Percentiles rank a stretch among this genome's conserved stretches.
Evolutionary conservation across 371 early-diverging fungal genomes (phyloP).

Genomic region (Zancudomyces culisetae): DNA sequence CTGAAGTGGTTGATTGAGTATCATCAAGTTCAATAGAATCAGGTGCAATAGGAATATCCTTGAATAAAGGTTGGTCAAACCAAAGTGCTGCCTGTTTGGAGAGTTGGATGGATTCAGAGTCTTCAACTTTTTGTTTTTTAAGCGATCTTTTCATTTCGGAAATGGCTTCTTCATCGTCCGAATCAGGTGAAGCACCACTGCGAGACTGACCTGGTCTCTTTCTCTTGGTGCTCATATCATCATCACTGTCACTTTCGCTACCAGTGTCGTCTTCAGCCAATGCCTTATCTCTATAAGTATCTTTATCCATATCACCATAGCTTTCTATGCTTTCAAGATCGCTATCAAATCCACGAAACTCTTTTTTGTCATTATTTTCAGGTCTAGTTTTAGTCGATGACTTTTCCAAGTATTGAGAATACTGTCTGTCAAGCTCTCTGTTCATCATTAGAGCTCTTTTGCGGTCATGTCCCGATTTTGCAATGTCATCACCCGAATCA

Average conservation of each 20-base stretch:
- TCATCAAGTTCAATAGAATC: too few relatives aligned
- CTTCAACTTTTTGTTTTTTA: constrained; percentile 5
- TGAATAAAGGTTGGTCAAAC: constrained; percentile 84
- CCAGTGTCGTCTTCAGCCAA: constrained; percentile 5
- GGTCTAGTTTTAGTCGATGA: constrained; percentile 52
- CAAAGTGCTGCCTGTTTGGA: constrained; percentile 68
- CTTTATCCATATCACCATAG: constrained; percentile 4
- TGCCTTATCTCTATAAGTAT: constrained; percentile 4
- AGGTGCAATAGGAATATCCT: constrained; percentile 25
- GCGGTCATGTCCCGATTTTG: too few relatives aligned
- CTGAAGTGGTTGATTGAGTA: too few relatives aligned
- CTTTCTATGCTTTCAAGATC: constrained; percentile 25
- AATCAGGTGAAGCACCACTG: constrained; percentile 7
- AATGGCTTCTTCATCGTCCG: constrained; percentile 29
- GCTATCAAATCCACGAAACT: constrained; percentile 39
- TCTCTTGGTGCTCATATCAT: too few relatives aligned
- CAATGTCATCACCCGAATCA: too few relatives aligned
- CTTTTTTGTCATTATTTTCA: constrained; percentile 39
- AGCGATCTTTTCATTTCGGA: constrained; percentile 23
- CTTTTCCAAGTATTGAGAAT: constrained; percentile 45
- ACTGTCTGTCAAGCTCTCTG: constrained; percentile 52
- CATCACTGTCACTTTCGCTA: neutral
- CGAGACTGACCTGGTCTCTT: neutral
- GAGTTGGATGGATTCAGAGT: constrained; percentile 13
- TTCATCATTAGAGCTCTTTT: constrained; percentile 28